A percentile compares a stretch with the other conserved stretches of the same genome.
These are phyloP conservation scores for Fistulinella staudtii DNA, from an alignment of 1,284 basidiomycete species.

Conservation along the genomic window DNA sequence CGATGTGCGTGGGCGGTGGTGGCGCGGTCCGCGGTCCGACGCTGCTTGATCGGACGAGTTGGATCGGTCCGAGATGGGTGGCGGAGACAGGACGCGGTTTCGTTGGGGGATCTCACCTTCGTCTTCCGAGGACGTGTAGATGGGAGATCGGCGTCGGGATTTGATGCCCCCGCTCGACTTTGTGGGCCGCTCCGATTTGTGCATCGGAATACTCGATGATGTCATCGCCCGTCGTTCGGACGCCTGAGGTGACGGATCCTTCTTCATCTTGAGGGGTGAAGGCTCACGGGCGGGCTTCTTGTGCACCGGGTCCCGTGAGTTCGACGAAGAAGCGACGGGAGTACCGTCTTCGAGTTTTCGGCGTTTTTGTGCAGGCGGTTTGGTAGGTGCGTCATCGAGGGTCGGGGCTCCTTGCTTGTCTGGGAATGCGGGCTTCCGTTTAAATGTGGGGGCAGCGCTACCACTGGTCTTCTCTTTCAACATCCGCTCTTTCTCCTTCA, in stretches of 20 bases:
- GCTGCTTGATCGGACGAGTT: slow-evolving; percentile 25
- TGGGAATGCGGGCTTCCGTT: slow-evolving; percentile 35
- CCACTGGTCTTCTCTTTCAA: slow-evolving; percentile 18
- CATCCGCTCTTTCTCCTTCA: slow-evolving; percentile 25
- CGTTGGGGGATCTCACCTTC: slow-evolving; percentile 39
- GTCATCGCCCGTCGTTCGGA: slow-evolving; percentile 22
- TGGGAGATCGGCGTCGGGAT: slow-evolving; percentile 42
- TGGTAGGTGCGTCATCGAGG: slow-evolving; percentile 18
- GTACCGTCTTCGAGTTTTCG: slow-evolving; percentile 37
- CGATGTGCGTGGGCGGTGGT: slow-evolving; percentile 23
- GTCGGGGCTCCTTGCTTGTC: slow-evolving; percentile 22
- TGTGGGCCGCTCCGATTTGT: slow-evolving; percentile 23
- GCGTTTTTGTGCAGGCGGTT: slow-evolving; percentile 34
- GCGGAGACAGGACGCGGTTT: slow-evolving; percentile 25
- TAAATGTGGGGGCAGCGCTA: slow-evolving; percentile 19
- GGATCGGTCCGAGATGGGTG: slow-evolving; percentile 28
- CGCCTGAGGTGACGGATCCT: slow-evolving; percentile 25
- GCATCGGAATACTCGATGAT: slow-evolving; percentile 18
- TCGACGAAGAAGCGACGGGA: slow-evolving; percentile 10
- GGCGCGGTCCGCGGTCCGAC: slow-evolving; percentile 14
- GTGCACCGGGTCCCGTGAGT: slow-evolving; percentile 25
- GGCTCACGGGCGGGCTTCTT: slow-evolving; percentile 32
- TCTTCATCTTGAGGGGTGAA: slow-evolving; percentile 32
- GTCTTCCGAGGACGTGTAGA: slow-evolving; percentile 62
- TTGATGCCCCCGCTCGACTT: slow-evolving; percentile 30